Percentiles rank a stretch among this genome's conserved stretches.
phyloP scores from a whole-genome alignment of 148 eudicot species.

The Rhododendron ferrugineum region DNA sequence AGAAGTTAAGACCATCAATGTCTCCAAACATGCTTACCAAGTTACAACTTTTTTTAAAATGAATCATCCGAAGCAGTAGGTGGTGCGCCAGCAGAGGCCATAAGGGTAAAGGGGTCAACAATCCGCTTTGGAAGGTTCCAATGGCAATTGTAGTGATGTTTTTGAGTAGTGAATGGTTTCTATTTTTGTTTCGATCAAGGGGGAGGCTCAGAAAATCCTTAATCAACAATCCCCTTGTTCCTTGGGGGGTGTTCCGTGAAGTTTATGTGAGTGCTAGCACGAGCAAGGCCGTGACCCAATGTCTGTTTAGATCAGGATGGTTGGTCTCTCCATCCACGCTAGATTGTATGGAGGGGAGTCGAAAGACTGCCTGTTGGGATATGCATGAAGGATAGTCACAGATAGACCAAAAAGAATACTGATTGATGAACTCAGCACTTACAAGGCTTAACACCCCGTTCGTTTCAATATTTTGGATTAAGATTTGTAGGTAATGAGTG shows the following conservation, averaged over 20 bases:
- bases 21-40: neutral
- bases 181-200: too few species aligned
- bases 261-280: too few species aligned
- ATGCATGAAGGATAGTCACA: neutral
- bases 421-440: neutral
- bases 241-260: too few species aligned
- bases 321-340: neutral
- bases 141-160: neutral
- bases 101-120: neutral
- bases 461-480: too few species aligned
- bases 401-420: neutral
- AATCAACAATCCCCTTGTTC: too few species aligned
- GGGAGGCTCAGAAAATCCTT: too few species aligned
- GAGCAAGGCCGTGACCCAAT: neutral
- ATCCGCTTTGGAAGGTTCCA: neutral
- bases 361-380: neutral
- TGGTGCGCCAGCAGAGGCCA: neutral
- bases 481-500: too few species aligned
- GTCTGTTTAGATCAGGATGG: neutral
- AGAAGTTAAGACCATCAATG: neutral
- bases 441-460: neutral
- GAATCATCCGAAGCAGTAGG: neutral
- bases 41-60: neutral
- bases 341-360: neutral
- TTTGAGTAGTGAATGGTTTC: neutral